Evolutionary conservation across 2,329 filamentous ascomycete species (phyloP).

Genomic region (Cladophialophora yegresii): DNA sequence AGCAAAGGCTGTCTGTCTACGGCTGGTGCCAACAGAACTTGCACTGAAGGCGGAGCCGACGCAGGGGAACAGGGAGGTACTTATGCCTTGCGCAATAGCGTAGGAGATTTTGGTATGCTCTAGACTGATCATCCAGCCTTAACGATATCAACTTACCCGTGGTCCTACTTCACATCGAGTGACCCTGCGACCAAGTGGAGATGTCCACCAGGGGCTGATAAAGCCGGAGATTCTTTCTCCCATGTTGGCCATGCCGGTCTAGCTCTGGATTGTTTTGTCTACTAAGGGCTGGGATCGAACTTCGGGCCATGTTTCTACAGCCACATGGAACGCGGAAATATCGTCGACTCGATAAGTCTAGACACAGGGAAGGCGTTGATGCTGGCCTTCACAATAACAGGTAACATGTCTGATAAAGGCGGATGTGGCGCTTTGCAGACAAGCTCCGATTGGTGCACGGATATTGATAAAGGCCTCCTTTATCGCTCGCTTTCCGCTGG

Average conservation of each 20-base stretch:
- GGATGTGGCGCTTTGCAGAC: neutral
- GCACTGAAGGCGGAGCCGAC: neutral
- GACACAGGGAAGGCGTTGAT: neutral
- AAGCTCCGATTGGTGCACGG: neutral
- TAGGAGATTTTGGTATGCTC: neutral
- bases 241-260: slow-evolving; percentile 1
- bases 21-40: neutral
- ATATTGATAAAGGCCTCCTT: slow-evolving; percentile 5
- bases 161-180: neutral
- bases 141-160: neutral
- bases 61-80: neutral
- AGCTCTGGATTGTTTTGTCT: neutral
- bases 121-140: neutral
- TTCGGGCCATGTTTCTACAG: neutral
- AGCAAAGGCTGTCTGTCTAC: neutral
- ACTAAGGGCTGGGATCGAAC: neutral
- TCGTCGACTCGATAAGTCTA: neutral
- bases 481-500: slow-evolving; percentile 4
- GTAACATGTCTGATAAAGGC: neutral
- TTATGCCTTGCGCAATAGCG: neutral
- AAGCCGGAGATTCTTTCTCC: neutral
- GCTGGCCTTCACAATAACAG: neutral
- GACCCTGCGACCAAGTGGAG: neutral
- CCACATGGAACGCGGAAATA: slow-evolving; percentile 1
- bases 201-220: slow-evolving; percentile 1